Evolutionary conservation across 768 basidiomycete genomes (phyloP), one percentile per base, ranked within the genome.

Genomic region (Podaxis sp.): DNA sequence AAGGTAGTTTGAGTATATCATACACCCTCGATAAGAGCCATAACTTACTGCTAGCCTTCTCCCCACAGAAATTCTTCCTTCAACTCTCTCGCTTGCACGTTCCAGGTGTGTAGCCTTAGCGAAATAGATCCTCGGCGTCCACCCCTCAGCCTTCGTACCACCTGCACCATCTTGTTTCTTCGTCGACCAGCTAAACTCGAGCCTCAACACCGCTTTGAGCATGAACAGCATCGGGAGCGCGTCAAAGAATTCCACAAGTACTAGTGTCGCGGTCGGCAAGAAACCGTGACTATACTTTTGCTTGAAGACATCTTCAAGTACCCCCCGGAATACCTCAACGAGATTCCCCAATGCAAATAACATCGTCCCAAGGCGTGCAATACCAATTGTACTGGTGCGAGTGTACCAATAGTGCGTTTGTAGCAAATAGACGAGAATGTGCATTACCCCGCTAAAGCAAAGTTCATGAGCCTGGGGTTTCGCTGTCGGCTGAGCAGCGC

Each of bases 401-500:
- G 73, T 72, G 57, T 67, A 76, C 75, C 76, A 78, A 56, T 78
- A 78, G 52, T 69, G 59, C 52, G 70, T 41, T 8, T 68, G 59
- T 2, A 76, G 59, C 19, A 67, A 2, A 8, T 49, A 46, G 4
- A 49, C 36, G 17, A 67, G 3, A 13, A 57, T 17, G 24, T 49
- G 24, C 17, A 72, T 38, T 2, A 55, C 43, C 2, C 41, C 2
- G 5, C 74, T 74, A 51, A 19, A 15, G 13, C 2, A 11, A 57
- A 46, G 5, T 17, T 5, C 13, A 12, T n/a, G 27, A 37, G 33
- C 19, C n/a, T 13, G 22, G 0, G 29, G 29, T 33, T 33, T 33
- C 29, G 29, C 7, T 29, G 29, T 9, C 29, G 29, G 29, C 7
- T 2, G 7, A 7, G 8, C 29, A 33, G 29, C 1, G 8, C 29